Conservation (phyloP, 371 early-diverging fungal species). For the Lichtheimia hyalospora region DNA sequence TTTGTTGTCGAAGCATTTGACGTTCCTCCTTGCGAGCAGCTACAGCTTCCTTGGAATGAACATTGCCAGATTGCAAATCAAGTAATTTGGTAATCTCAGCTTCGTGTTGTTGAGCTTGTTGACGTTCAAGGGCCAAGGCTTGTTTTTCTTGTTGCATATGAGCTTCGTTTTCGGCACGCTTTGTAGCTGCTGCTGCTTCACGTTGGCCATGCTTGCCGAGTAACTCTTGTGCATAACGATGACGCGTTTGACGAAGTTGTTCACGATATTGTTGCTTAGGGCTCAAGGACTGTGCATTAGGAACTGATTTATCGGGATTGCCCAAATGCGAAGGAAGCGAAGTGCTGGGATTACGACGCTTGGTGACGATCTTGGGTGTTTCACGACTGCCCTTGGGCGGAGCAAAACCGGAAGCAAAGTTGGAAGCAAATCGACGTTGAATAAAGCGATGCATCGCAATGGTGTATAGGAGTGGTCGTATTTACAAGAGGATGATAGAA, state of each 20-base stretch:
- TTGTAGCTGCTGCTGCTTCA: constrained; percentile 27
- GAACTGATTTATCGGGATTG: constrained; percentile 4
- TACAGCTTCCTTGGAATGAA: neutral
- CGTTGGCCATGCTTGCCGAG: constrained; percentile 38
- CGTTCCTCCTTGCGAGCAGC: constrained; percentile 5
- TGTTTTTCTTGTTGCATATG: constrained; percentile 14
- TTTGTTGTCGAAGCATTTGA: constrained; percentile 20
- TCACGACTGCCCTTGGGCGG: constrained; percentile 41
- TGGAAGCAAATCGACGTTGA: constrained; percentile 6
- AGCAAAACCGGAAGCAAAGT: constrained; percentile 43
- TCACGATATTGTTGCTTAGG: constrained; percentile 36
- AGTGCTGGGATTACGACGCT: constrained; percentile 26
- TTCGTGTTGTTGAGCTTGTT: constrained; percentile 21
- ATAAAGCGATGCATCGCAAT: too few relatives aligned
- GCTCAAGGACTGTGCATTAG: constrained; percentile 10
- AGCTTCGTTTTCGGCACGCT: constrained; percentile 17
- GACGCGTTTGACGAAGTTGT: constrained; percentile 34
- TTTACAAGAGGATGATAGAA: too few relatives aligned
- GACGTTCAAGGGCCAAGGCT: constrained; percentile 20
- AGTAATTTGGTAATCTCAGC: constrained; percentile 28
- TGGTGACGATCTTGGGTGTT: constrained; percentile 19
- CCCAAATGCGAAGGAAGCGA: constrained; percentile 41
- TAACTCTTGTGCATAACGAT: constrained; percentile 44
- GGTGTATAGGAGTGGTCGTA: too few relatives aligned
- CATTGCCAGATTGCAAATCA: constrained; percentile 13